A percentile compares a stretch with the other conserved stretches of the same genome.
These are phyloP conservation scores for Artemisia annua DNA, from an alignment of 129 eudicot genomes.

Conservation along the genomic window DNA sequence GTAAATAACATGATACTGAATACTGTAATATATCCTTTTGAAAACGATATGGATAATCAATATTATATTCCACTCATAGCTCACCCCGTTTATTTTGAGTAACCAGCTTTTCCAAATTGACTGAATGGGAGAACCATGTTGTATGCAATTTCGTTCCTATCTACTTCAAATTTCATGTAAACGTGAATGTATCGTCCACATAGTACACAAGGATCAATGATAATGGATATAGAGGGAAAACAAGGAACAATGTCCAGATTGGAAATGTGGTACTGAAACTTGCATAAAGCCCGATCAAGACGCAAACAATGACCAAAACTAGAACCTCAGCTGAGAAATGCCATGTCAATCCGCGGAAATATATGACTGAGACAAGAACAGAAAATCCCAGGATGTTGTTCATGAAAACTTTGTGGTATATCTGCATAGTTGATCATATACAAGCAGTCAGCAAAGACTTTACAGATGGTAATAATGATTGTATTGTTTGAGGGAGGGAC, in stretches of 20 bases:
- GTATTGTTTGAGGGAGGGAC: slow-evolving; percentile 5
- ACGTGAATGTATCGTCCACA: slow-evolving; percentile 26
- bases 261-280: slow-evolving; percentile 56
- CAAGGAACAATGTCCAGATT: slow-evolving; percentile 53
- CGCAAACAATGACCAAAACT: slow-evolving; percentile 44
- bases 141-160: too few species aligned
- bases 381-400: slow-evolving; percentile 66
- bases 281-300: slow-evolving; percentile 45
- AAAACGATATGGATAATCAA: too few species aligned
- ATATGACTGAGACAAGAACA: slow-evolving; percentile 55
- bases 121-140: too few species aligned
- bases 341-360: slow-evolving; percentile 56
- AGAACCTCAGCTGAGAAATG: slow-evolving; percentile 57
- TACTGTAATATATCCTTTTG: too few species aligned
- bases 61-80: too few species aligned
- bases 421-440: slow-evolving; percentile 34
- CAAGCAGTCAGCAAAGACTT: too few species aligned
- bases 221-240: slow-evolving; percentile 56
- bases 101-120: too few species aligned
- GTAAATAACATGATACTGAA: too few species aligned
- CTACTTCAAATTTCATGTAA: slow-evolving; percentile 3
- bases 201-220: slow-evolving; percentile 61
- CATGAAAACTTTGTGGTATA: slow-evolving; percentile 66
- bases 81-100: too few species aligned
- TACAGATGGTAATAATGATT: neutral